phyloP scores from a whole-genome alignment of 75 land plant species.

The Pinus tabuliformis region DNA sequence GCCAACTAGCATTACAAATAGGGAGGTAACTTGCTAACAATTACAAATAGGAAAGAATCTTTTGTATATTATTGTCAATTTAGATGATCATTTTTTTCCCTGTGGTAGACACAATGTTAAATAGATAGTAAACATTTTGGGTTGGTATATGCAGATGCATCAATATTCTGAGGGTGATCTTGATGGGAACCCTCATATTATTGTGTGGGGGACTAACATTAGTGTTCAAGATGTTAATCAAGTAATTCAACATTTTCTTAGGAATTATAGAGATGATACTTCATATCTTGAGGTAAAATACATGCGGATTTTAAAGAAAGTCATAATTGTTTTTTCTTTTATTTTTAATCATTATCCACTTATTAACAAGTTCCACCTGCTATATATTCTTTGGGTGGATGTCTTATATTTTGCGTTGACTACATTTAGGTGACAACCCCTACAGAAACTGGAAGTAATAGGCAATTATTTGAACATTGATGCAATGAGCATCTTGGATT shows the following conservation, averaged over 20 bases:
- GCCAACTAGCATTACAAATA: background rate
- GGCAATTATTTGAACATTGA: slow-evolving; percentile 81
- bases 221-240: slow-evolving; percentile 84
- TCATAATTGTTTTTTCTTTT: background rate
- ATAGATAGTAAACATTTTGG: background rate
- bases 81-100: background rate
- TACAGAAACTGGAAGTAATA: slow-evolving; percentile 57
- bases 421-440: slow-evolving; percentile 1
- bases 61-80: background rate
- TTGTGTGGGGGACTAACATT: slow-evolving; percentile 94
- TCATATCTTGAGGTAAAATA: slow-evolving; percentile 68
- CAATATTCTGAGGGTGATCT: slow-evolving; percentile 36
- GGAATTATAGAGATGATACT: slow-evolving; percentile 50
- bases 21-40: background rate
- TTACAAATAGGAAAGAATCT: background rate
- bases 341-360: background rate
- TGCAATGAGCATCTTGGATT: slow-evolving; percentile 69
- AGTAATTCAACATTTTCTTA: slow-evolving; percentile 69
- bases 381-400: background rate
- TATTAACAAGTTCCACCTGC: background rate
- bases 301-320: slow-evolving; percentile 53
- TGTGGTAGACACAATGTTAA: background rate
- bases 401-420: background rate
- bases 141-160: slow-evolving; percentile 17
- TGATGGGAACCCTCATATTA: slow-evolving; percentile 52